These are phyloP conservation scores for Thamnidium elegans DNA, from an alignment of 192 early-diverging fungal species.

Conservation along the genomic window DNA sequence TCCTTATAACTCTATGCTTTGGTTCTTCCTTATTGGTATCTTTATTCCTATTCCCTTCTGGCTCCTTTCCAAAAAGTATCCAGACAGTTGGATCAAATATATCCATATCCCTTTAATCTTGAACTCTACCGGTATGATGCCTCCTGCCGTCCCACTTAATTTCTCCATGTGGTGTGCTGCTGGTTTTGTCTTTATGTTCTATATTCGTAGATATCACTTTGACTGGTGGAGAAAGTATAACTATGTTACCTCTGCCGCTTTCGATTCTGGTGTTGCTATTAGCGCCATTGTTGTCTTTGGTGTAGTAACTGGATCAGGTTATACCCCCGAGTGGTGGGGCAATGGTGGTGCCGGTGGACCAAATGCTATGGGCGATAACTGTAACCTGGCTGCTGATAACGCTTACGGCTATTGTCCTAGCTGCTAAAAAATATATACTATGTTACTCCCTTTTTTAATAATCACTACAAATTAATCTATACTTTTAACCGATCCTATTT, in stretches of 20 bases:
- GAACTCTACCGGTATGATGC: slow-evolving; percentile 50
- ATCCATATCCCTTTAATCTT: slow-evolving; percentile 60
- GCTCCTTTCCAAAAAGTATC: slow-evolving; percentile 47
- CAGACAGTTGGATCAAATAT: slow-evolving; percentile 44
- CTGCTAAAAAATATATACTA: background rate
- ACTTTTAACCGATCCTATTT: too few relatives aligned
- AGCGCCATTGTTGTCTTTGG: slow-evolving; percentile 46
- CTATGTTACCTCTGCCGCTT: slow-evolving; percentile 61
- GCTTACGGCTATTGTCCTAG: background rate
- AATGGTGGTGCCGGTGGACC: slow-evolving; percentile 27
- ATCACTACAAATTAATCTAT: too few relatives aligned
- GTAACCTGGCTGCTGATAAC: slow-evolving; percentile 14
- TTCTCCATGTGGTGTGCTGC: slow-evolving; percentile 44
- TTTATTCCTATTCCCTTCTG: slow-evolving; percentile 60
- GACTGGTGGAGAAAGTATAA: slow-evolving; percentile 66
- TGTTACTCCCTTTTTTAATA: too few relatives aligned
- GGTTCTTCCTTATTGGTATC: slow-evolving; percentile 51
- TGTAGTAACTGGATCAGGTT: slow-evolving; percentile 30
- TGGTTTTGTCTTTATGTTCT: slow-evolving; percentile 54
- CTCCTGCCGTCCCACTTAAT: slow-evolving; percentile 50
- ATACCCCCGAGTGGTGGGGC: slow-evolving; percentile 32
- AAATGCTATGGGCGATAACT: slow-evolving; percentile 25
- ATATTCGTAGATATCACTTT: slow-evolving; percentile 47
- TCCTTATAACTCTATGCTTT: slow-evolving; percentile 40
- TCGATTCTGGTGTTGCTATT: slow-evolving; percentile 52